A percentile compares a stretch with the other conserved stretches of the same genome.
Evolutionary conservation across 2,329 filamentous ascomycete species (phyloP).

Genomic region (Claviceps pusilla): DNA sequence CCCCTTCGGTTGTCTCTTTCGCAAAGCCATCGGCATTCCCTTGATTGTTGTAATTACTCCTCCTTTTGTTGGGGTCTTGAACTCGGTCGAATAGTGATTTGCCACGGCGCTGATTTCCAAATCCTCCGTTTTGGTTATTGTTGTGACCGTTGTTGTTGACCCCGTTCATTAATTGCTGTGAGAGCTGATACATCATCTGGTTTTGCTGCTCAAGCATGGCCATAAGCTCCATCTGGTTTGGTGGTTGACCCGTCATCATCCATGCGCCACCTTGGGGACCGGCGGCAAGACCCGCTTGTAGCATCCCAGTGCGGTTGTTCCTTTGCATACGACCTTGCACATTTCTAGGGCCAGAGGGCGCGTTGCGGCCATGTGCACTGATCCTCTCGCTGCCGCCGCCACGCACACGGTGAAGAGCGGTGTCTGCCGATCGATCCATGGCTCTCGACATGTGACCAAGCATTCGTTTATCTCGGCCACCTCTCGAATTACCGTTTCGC

Average conservation of each 20-base stretch:
- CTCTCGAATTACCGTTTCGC: slow-evolving; percentile 52
- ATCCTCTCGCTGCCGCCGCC: slow-evolving; percentile 64
- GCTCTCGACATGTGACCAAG: slow-evolving; percentile 71
- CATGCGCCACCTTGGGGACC: slow-evolving; percentile 25
- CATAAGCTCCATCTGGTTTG: slow-evolving; percentile 42
- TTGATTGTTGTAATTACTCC: slow-evolving; percentile 25
- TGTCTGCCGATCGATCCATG: slow-evolving; percentile 63
- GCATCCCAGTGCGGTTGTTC: slow-evolving; percentile 28
- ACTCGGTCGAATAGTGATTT: slow-evolving; percentile 64
- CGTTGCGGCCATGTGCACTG: slow-evolving; percentile 57
- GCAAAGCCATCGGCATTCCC: slow-evolving; percentile 20
- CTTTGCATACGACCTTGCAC: slow-evolving; percentile 33
- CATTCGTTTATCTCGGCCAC: slow-evolving; percentile 63
- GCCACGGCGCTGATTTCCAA: slow-evolving; percentile 25
- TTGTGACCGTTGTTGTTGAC: slow-evolving; percentile 23
- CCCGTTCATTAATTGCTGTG: slow-evolving; percentile 45
- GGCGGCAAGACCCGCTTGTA: slow-evolving; percentile 33
- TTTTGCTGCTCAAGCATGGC: slow-evolving; percentile 81
- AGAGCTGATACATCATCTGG: slow-evolving; percentile 67
- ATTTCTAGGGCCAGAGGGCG: slow-evolving; percentile 56
- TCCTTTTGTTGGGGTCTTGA: slow-evolving; percentile 33
- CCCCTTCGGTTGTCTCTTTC: slow-evolving; percentile 22
- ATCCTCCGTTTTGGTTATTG: slow-evolving; percentile 11
- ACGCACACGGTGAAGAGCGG: slow-evolving; percentile 67
- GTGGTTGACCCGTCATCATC: slow-evolving; percentile 32